These are phyloP conservation scores for Miscanthus lutarioriparius DNA, from an alignment of 176 grass and related monocot species.

Conservation along the genomic window DNA sequence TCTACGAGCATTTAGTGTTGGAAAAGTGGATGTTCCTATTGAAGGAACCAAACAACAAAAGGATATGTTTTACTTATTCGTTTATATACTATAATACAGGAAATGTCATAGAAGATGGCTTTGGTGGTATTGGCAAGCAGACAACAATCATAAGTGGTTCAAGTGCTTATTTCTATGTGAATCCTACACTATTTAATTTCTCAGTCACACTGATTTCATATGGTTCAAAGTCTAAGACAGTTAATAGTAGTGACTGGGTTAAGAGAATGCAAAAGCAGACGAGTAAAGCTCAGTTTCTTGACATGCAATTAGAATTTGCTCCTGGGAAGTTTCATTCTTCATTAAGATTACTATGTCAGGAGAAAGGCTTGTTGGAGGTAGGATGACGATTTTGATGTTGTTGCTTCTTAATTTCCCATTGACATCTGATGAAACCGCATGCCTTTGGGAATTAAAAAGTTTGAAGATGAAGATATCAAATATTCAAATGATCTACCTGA, in stretches of 20 bases:
- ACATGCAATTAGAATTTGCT: slow-evolving; percentile 75
- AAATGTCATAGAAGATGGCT: slow-evolving; percentile 42
- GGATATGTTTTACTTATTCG: slow-evolving; percentile 29
- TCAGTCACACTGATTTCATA: slow-evolving; percentile 62
- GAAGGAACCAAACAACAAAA: slow-evolving; percentile 29
- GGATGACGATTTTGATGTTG: not conserved
- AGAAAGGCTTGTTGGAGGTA: slow-evolving; percentile 89
- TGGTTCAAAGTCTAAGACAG: slow-evolving; percentile 64
- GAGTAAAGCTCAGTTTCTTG: slow-evolving; percentile 62
- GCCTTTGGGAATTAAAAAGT: slow-evolving; percentile 20
- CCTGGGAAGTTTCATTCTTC: slow-evolving; percentile 63
- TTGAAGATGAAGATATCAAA: not conserved
- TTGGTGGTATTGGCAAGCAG: slow-evolving; percentile 55
- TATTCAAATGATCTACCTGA: slow-evolving; percentile 18
- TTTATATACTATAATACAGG: slow-evolving; percentile 50
- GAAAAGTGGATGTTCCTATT: slow-evolving; percentile 21
- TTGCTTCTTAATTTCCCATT: slow-evolving; percentile 19
- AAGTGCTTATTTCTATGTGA: slow-evolving; percentile 83
- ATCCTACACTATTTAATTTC: slow-evolving; percentile 64
- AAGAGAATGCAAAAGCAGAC: slow-evolving; percentile 71
- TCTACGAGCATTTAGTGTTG: slow-evolving; percentile 27
- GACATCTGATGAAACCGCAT: slow-evolving; percentile 23
- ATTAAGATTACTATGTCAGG: slow-evolving; percentile 69
- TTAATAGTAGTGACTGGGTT: slow-evolving; percentile 67
- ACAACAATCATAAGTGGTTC: slow-evolving; percentile 57